phyloP scores from a whole-genome alignment of 768 basidiomycete genomes.

The Russula emetica region DNA sequence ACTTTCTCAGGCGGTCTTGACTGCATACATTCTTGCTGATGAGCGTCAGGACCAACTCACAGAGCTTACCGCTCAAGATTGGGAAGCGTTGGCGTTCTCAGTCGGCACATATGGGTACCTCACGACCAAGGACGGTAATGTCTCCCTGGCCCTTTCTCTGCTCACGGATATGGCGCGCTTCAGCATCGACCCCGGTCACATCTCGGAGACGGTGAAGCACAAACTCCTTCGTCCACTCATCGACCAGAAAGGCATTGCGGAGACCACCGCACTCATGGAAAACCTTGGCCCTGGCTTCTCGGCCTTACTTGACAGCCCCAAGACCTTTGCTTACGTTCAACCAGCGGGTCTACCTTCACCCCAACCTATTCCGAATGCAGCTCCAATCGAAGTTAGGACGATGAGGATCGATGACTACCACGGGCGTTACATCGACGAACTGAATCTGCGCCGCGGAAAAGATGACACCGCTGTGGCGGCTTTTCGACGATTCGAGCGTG shows the following conservation, averaged over 20 bases:
- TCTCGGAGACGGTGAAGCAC: conserved; percentile 15
- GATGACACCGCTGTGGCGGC: conserved; percentile 38
- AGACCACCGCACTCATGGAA: conserved; percentile 15
- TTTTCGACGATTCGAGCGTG: conserved; percentile 48
- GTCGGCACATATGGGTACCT: conserved; percentile 27
- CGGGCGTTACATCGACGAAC: conserved; percentile 35
- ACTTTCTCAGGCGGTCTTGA: conserved; percentile 41
- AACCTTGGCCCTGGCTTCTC: conserved; percentile 36
- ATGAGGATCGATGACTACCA: conserved; percentile 33
- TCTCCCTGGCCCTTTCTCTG: conserved; percentile 26
- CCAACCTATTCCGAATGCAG: conserved; percentile 8
- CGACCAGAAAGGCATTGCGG: conserved; percentile 16
- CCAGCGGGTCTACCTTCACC: conserved; percentile 19
- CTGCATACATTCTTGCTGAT: conserved; percentile 44
- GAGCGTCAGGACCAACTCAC: conserved; percentile 30
- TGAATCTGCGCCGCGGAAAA: conserved; percentile 17
- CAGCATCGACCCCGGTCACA: conserved; percentile 8
- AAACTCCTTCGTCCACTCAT: conserved; percentile 16
- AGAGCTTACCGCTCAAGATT: conserved; percentile 40
- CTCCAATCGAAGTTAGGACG: not conserved
- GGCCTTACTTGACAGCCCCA: conserved; percentile 32
- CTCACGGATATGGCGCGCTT: conserved; percentile 22
- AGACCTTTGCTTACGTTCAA: not conserved
- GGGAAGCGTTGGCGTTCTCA: conserved; percentile 46
- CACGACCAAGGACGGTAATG: conserved; percentile 18